phyloP scores from a whole-genome alignment of 2,329 filamentous ascomycete genomes.

The Colletotrichum sp. region DNA sequence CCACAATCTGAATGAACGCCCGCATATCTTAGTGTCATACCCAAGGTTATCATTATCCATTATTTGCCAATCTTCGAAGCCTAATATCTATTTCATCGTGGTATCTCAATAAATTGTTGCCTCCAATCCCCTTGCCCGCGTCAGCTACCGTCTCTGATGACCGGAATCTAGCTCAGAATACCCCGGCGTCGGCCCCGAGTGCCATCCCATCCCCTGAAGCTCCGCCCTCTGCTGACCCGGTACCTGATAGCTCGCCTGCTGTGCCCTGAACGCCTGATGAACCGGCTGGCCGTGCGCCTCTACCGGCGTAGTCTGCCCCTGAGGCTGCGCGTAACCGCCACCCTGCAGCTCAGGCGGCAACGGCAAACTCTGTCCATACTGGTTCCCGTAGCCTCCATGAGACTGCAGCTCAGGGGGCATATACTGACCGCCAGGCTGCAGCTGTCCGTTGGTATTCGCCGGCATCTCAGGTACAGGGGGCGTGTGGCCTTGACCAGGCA shows the following conservation, averaged over 20 bases:
- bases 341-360: conserved; percentile 21
- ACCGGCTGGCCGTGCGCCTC: conserved; percentile 7
- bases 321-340: background rate
- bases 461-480: conserved; percentile 24
- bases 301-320: background rate
- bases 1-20: background rate
- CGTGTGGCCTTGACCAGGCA: conserved; percentile 26
- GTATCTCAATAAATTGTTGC: rapidly evolving
- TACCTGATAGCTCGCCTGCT: conserved; percentile 19
- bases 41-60: background rate
- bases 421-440: conserved; percentile 17
- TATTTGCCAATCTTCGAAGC: background rate
- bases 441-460: conserved; percentile 23
- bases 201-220: conserved; percentile 31
- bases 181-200: conserved; percentile 39
- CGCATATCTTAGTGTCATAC: rapidly evolving
- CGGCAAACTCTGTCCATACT: conserved; percentile 10
- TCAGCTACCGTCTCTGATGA: background rate
- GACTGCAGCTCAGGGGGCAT: conserved; percentile 28
- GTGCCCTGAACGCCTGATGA: background rate
- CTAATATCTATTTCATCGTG: background rate
- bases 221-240: conserved; percentile 13
- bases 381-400: conserved; percentile 12
- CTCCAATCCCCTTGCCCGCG: rapidly evolving
- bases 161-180: conserved; percentile 29